Percentiles rank a stretch among this genome's conserved stretches.
Conservation (phyloP, 352 stramenopile genomes). For the Globisporangium carolinianum region DNA sequence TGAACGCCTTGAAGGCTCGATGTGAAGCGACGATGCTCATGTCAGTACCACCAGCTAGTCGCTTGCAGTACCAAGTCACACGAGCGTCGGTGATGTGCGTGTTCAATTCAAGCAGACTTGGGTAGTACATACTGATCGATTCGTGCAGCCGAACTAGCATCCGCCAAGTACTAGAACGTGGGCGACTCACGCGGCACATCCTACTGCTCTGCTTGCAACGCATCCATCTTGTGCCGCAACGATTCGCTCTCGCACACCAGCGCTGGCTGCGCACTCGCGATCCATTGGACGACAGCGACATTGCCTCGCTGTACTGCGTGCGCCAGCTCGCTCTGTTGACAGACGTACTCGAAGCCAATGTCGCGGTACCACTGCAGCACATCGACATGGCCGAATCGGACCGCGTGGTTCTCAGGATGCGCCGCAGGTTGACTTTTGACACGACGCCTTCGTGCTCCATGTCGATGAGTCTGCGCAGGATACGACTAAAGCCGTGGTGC, state of each 20-base stretch:
- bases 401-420: background rate
- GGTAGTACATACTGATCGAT: no score
- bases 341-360: background rate
- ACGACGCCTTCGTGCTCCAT: background rate
- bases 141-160: no score
- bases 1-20: no score
- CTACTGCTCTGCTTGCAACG: no score
- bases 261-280: slow-evolving; percentile 9
- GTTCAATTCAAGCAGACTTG: no score
- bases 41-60: no score
- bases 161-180: no score
- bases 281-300: background rate
- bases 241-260: background rate
- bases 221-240: no score
- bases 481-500: background rate
- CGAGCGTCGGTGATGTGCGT: no score
- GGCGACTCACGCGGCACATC: no score
- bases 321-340: background rate
- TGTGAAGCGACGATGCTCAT: no score
- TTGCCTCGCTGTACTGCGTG: background rate
- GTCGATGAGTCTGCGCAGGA: slow-evolving; percentile 1
- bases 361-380: slow-evolving; percentile 1
- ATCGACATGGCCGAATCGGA: background rate
- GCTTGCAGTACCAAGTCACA: no score
- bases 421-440: background rate